Evolutionary conservation across 768 basidiomycete species (phyloP).

Genomic region (Pluteus cervinus): DNA sequence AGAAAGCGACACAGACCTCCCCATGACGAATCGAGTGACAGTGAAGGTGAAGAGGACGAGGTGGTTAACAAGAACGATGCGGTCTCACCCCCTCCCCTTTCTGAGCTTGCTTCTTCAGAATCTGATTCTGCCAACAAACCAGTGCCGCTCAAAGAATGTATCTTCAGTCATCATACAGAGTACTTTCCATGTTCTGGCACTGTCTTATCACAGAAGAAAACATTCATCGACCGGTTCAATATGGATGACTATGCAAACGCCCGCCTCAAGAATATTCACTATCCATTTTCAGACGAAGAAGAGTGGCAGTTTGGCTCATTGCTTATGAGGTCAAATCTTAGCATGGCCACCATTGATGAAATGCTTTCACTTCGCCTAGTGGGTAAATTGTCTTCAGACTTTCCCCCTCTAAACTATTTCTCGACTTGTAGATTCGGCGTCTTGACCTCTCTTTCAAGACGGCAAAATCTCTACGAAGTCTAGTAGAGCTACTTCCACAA

Average conservation of each 20-base stretch:
- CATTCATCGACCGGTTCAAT: conserved; percentile 21
- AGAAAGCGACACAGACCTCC: too few relatives aligned
- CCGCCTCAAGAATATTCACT: conserved; percentile 18
- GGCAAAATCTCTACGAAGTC: conserved; percentile 12
- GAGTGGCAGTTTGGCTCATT: conserved; percentile 28
- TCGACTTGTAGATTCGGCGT: conserved; percentile 1
- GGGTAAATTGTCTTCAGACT: too few relatives aligned
- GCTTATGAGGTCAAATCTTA: conserved; percentile 20
- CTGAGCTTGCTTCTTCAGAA: too few relatives aligned
- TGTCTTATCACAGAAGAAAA: too few relatives aligned
- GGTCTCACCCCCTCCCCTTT: too few relatives aligned
- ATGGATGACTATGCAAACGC: conserved; percentile 15
- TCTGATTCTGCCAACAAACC: too few relatives aligned
- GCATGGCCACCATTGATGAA: conserved; percentile 20
- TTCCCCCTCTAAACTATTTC: background rate
- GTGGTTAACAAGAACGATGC: too few relatives aligned
- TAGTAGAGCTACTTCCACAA: conserved; percentile 12
- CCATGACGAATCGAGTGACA: too few relatives aligned
- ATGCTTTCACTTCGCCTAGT: conserved; percentile 22
- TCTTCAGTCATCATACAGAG: too few relatives aligned
- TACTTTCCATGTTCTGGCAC: too few relatives aligned
- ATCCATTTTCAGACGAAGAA: conserved; percentile 22
- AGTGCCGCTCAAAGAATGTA: too few relatives aligned
- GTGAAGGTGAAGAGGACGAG: too few relatives aligned
- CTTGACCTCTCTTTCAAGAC: conserved; percentile 9